Percentiles rank a stretch among this genome's conserved stretches.
phyloP scores from a whole-genome alignment of 495 filamentous ascomycete species.

The Talaromyces borbonicus region DNA sequence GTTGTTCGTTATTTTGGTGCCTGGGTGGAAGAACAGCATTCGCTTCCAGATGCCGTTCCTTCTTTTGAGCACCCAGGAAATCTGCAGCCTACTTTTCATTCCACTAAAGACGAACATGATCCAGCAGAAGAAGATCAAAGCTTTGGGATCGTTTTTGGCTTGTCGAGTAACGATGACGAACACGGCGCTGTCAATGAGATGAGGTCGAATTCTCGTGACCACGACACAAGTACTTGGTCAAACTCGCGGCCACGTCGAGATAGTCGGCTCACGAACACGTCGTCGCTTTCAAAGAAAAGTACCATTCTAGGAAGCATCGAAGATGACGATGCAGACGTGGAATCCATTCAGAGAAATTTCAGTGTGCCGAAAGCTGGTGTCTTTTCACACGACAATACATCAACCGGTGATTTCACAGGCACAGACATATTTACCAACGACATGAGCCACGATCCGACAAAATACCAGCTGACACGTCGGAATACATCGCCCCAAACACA shows the following conservation, averaged over 20 bases:
- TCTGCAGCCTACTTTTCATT: slow-evolving; percentile 10
- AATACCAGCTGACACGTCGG: slow-evolving; percentile 23
- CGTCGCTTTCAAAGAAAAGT: slow-evolving; percentile 26
- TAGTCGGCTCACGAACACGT: slow-evolving; percentile 16
- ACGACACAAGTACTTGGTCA: slow-evolving; percentile 13
- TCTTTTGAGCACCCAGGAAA: not conserved
- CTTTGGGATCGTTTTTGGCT: slow-evolving; percentile 31
- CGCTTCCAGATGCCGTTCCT: slow-evolving; percentile 9
- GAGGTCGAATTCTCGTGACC: slow-evolving; percentile 12
- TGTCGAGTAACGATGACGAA: slow-evolving; percentile 13
- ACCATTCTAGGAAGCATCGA: slow-evolving; percentile 16
- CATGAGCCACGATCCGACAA: slow-evolving; percentile 30
- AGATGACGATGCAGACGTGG: slow-evolving; percentile 29
- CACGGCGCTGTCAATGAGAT: slow-evolving; percentile 17
- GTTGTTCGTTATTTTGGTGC: slow-evolving; percentile 45
- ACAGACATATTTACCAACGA: slow-evolving; percentile 45
- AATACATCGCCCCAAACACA: slow-evolving; percentile 18
- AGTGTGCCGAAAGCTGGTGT: slow-evolving; percentile 9
- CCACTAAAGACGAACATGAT: slow-evolving; percentile 8
- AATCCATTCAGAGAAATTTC: slow-evolving; percentile 32
- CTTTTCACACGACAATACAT: slow-evolving; percentile 20
- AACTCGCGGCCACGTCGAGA: slow-evolving; percentile 15
- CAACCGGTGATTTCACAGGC: slow-evolving; percentile 26
- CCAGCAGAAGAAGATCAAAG: slow-evolving; percentile 21
- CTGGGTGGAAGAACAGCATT: slow-evolving; percentile 40